phyloP scores from a whole-genome alignment of 495 filamentous ascomycete genomes.

The Geopyxis carbonaria region DNA sequence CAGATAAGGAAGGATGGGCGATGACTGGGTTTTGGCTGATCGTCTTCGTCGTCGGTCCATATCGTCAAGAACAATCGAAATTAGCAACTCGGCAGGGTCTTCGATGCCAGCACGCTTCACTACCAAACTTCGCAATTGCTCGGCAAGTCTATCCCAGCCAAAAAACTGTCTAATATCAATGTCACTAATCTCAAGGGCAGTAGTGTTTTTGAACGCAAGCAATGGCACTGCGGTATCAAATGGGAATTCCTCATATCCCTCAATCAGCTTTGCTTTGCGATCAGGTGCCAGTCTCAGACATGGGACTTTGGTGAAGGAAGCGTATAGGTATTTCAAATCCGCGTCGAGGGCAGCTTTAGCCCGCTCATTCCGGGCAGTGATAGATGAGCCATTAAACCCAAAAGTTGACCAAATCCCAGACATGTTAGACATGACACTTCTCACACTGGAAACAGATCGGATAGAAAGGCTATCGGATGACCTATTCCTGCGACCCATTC shows the following conservation, averaged over 20 bases:
- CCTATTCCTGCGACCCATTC: constrained; percentile 51
- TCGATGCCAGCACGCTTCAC: constrained; percentile 75
- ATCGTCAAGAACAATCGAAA: constrained; percentile 87
- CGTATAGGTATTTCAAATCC: constrained; percentile 90
- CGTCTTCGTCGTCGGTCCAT: constrained; percentile 78
- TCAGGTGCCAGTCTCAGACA: constrained; percentile 77
- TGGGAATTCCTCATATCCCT: constrained; percentile 91
- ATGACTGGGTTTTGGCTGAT: constrained; percentile 67
- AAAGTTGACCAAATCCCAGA: constrained; percentile 80
- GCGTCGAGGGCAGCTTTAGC: constrained; percentile 67
- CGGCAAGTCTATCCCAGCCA: constrained; percentile 85
- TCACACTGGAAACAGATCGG: constrained; percentile 86
- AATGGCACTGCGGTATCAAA: constrained; percentile 96
- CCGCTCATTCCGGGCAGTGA: constrained; percentile 62
- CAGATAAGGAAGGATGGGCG: constrained; percentile 36
- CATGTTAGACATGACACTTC: constrained; percentile 94
- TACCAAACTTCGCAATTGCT: constrained; percentile 78
- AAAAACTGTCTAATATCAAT: constrained; percentile 93
- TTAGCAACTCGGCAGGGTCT: constrained; percentile 75
- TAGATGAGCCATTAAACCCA: constrained; percentile 56
- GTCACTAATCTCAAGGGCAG: constrained; percentile 80
- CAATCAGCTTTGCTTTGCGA: constrained; percentile 70
- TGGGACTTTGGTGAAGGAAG: constrained; percentile 95
- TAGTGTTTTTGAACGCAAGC: constrained; percentile 88
- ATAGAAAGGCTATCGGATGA: constrained; percentile 77